Conservation (phyloP, 169 alveolate species). For the Eimeria necatrix region DNA sequence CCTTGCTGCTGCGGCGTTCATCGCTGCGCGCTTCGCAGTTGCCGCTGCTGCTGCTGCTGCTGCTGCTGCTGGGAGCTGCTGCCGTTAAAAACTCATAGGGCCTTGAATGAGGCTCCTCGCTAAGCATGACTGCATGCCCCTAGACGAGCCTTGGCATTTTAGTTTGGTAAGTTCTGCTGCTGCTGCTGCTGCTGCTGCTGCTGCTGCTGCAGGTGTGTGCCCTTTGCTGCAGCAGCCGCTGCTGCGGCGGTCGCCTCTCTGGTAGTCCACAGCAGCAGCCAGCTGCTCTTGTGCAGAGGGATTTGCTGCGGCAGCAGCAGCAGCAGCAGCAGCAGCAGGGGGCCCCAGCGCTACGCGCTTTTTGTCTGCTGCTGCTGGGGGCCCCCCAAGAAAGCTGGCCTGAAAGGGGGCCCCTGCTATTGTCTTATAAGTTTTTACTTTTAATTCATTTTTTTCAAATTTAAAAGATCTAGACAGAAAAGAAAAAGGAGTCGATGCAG, state of each 20-base stretch:
- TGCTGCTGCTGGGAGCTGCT: conserved; percentile 39
- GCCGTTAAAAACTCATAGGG: not conserved
- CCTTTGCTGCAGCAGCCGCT: not conserved
- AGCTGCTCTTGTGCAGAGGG: not conserved
- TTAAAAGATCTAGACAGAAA: too few species aligned
- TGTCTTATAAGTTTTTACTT: too few species aligned
- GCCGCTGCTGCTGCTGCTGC: conserved; percentile 51
- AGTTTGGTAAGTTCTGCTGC: not conserved
- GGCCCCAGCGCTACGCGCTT: not conserved
- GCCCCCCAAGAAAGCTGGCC: too few species aligned
- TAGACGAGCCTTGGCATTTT: not conserved
- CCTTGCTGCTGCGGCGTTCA: not conserved
- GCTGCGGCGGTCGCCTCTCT: not conserved
- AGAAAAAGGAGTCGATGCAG: too few species aligned
- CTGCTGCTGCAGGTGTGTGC: not conserved
- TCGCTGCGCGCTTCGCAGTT: not conserved
- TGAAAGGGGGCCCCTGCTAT: too few species aligned
- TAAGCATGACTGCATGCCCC: not conserved
- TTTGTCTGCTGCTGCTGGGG: too few species aligned
- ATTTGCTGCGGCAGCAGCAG: not conserved
- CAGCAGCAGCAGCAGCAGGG: not conserved
- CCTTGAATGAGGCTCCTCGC: not conserved
- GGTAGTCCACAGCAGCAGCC: not conserved
- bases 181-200: conserved; percentile 63
- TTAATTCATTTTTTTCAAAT: too few species aligned